Evolutionary conservation across 768 basidiomycete species (phyloP).

Genomic region (Trametopsis cervina): DNA sequence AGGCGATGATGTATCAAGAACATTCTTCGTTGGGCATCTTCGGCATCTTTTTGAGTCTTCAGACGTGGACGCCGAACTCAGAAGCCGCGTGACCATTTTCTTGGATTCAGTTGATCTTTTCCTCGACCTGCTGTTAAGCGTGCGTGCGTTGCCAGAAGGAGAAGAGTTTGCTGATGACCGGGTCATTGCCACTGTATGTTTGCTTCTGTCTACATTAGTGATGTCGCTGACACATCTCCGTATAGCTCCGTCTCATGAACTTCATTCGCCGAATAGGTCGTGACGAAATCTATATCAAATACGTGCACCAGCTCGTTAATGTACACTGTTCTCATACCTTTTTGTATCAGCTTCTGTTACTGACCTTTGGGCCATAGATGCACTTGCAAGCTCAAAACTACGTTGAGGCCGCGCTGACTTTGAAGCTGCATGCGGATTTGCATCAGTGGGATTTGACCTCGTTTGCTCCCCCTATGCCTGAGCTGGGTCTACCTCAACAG

Average conservation of each 20-base stretch:
- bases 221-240: not conserved
- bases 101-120: conserved; percentile 88
- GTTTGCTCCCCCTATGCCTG: conserved; percentile 84
- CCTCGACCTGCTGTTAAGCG: conserved; percentile 81
- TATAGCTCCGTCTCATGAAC: conserved; percentile 81
- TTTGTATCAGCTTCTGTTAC: not conserved
- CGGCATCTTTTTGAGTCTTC: conserved; percentile 84
- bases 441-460: conserved; percentile 84
- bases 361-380: conserved; percentile 42
- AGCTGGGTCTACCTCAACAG: conserved; percentile 84
- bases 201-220: not conserved
- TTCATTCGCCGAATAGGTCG: conserved; percentile 89
- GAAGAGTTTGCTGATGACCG: conserved; percentile 94
- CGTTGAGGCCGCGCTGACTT: conserved; percentile 87
- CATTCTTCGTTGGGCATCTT: conserved; percentile 89
- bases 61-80: conserved; percentile 72
- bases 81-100: conserved; percentile 73
- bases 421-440: conserved; percentile 90
- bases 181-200: conserved; percentile 75
- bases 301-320: conserved; percentile 90
- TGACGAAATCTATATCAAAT: conserved; percentile 93
- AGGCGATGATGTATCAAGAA: conserved; percentile 84
- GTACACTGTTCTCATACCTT: conserved; percentile 35
- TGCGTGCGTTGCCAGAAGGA: conserved; percentile 85
- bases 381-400: conserved; percentile 86